Percentiles rank a stretch among this genome's conserved stretches.
phyloP scores from a whole-genome alignment of 495 filamentous ascomycete species.

The Penicillium tannophilum region DNA sequence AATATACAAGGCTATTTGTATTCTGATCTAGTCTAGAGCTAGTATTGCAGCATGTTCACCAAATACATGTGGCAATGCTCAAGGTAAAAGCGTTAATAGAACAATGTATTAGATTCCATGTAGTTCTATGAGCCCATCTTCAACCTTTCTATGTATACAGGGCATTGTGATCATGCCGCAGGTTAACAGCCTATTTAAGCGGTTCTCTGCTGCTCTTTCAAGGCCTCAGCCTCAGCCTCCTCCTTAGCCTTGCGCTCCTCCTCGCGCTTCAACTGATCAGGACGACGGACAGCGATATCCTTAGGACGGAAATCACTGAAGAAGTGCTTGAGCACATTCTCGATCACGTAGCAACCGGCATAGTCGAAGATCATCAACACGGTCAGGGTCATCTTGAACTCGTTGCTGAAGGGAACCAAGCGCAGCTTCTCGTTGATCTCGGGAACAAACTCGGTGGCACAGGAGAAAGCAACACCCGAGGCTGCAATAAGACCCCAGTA shows the following conservation, averaged over 20 bases:
- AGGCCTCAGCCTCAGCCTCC: conserved; percentile 53
- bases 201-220: conserved; percentile 49
- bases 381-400: conserved; percentile 90
- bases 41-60: no score
- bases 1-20: no score
- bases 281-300: conserved; percentile 85
- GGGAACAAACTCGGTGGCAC: conserved; percentile 93
- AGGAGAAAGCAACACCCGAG: conserved; percentile 87
- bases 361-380: conserved; percentile 87
- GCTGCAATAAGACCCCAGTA: conserved; percentile 93
- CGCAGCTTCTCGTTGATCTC: conserved; percentile 93
- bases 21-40: no score
- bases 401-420: conserved; percentile 85
- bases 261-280: conserved; percentile 86
- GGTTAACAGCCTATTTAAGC: conserved; percentile 24
- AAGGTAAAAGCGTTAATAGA: conserved; percentile 4
- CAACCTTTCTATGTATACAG: conserved; percentile 29
- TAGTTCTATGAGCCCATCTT: conserved; percentile 22
- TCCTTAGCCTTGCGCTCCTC: conserved; percentile 65
- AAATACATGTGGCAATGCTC: background rate
- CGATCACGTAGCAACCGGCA: conserved; percentile 82
- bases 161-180: conserved; percentile 13
- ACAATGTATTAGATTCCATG: conserved; percentile 24
- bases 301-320: conserved; percentile 95
- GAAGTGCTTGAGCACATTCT: conserved; percentile 79